Percentiles rank a stretch among this genome's conserved stretches.
These are phyloP conservation scores for Myxozyma vanderwaltii DNA, from an alignment of 805 yeast species.

Conservation along the genomic window DNA sequence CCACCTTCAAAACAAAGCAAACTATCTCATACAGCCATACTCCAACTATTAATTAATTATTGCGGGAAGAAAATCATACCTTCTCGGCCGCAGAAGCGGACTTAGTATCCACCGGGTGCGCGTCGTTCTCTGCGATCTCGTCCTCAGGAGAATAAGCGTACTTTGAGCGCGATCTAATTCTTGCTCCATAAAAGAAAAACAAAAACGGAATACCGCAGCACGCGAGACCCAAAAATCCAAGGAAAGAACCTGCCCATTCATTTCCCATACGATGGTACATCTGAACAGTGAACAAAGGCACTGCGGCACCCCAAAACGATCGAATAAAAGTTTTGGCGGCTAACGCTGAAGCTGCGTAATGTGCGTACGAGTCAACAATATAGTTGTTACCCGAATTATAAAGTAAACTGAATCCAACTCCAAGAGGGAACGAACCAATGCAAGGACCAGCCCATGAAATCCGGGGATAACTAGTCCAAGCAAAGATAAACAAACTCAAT, in stretches of 20 bases:
- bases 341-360: slow-evolving; percentile 69
- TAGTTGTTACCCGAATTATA: slow-evolving; percentile 67
- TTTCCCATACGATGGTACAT: slow-evolving; percentile 58
- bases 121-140: slow-evolving; percentile 30
- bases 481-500: slow-evolving; percentile 58
- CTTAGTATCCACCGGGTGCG: slow-evolving; percentile 50
- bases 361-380: slow-evolving; percentile 49
- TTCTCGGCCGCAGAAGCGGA: too few species aligned
- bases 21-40: too few species aligned
- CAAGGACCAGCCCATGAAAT: slow-evolving; percentile 58
- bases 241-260: slow-evolving; percentile 58
- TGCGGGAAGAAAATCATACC: not conserved
- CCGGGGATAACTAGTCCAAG: slow-evolving; percentile 56
- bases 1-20: too few species aligned
- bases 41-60: too few species aligned
- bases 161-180: slow-evolving; percentile 54
- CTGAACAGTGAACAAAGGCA: slow-evolving; percentile 60
- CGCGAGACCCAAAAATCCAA: slow-evolving; percentile 53
- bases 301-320: slow-evolving; percentile 56
- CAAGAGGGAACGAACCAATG: slow-evolving; percentile 49
- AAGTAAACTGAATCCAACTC: slow-evolving; percentile 50
- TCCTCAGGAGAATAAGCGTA: slow-evolving; percentile 61
- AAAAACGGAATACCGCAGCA: slow-evolving; percentile 60
- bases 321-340: slow-evolving; percentile 76
- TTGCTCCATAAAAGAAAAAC: slow-evolving; percentile 54